Percentiles rank a stretch among this genome's conserved stretches.
phyloP scores from a whole-genome alignment of 2,329 filamentous ascomycete species.

The Cercospora sojina region DNA sequence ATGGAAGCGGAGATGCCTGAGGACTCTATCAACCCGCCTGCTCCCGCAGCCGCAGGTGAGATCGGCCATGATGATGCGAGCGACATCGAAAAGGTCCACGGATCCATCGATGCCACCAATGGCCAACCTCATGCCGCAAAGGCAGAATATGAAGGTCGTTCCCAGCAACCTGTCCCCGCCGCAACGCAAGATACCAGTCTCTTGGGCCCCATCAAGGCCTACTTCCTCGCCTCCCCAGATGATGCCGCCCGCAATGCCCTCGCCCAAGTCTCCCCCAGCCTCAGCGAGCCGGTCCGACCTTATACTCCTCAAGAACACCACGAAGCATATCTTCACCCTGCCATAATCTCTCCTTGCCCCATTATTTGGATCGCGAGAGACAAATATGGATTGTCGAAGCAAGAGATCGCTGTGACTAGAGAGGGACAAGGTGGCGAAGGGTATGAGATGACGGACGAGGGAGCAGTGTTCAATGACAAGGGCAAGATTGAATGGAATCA shows the following conservation, averaged over 20 bases:
- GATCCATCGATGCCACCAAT: slow-evolving; percentile 11
- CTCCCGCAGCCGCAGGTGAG: neutral
- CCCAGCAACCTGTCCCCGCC: slow-evolving; percentile 2
- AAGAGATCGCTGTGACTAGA: slow-evolving; percentile 38
- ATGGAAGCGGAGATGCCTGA: slow-evolving; percentile 36
- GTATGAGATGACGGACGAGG: slow-evolving; percentile 44
- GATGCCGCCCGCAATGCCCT: slow-evolving; percentile 32
- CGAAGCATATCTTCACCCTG: slow-evolving; percentile 48
- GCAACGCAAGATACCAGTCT: slow-evolving; percentile 13
- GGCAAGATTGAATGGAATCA: slow-evolving; percentile 47
- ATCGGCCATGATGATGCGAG: neutral
- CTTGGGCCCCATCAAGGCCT: slow-evolving; percentile 26
- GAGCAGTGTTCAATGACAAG: slow-evolving; percentile 48
- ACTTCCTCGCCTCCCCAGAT: slow-evolving; percentile 24
- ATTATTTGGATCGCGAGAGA: slow-evolving; percentile 48
- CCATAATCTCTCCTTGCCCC: slow-evolving; percentile 43
- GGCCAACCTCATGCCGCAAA: neutral
- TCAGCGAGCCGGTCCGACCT: slow-evolving; percentile 32
- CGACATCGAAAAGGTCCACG: slow-evolving; percentile 10
- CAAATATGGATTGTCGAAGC: slow-evolving; percentile 44
- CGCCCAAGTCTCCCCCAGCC: slow-evolving; percentile 37
- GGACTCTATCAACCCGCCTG: slow-evolving; percentile 15
- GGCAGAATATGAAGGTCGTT: neutral
- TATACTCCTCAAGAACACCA: slow-evolving; percentile 37
- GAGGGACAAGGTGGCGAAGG: slow-evolving; percentile 37